A percentile compares a stretch with the other conserved stretches of the same genome.
Conservation (phyloP, 2,329 filamentous ascomycete species). For the Paracamarosporium sp. region DNA sequence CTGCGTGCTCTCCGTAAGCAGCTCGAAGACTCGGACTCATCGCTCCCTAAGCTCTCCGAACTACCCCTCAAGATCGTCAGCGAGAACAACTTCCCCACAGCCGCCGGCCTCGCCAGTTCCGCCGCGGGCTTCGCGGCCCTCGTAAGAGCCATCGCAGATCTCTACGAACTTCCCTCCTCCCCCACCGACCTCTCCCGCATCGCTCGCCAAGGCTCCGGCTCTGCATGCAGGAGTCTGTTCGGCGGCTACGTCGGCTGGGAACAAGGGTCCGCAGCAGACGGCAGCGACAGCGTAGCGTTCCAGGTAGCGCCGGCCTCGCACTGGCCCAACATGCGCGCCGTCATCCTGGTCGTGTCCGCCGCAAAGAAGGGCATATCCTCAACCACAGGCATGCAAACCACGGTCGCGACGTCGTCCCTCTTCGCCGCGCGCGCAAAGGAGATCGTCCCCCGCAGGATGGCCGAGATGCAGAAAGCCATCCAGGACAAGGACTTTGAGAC, state of each 20-base stretch:
- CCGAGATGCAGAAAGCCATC: slow-evolving; percentile 83
- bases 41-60: slow-evolving; percentile 80
- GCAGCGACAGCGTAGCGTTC: slow-evolving; percentile 85
- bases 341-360: slow-evolving; percentile 89
- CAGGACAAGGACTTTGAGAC: slow-evolving; percentile 77
- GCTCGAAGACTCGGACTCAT: slow-evolving; percentile 74
- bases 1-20: slow-evolving; percentile 78
- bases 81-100: slow-evolving; percentile 99
- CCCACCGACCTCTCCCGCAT: slow-evolving; percentile 86
- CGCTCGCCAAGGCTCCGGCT: slow-evolving; percentile 91
- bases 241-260: slow-evolving; percentile 97
- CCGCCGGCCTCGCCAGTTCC: slow-evolving; percentile 77
- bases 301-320: slow-evolving; percentile 87
- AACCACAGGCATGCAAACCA: slow-evolving; percentile 96
- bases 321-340: slow-evolving; percentile 93
- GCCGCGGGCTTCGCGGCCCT: slow-evolving; percentile 72
- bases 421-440: slow-evolving; percentile 77
- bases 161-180: slow-evolving; percentile 84
- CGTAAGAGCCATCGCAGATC: slow-evolving; percentile 85
- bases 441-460: slow-evolving; percentile 85
- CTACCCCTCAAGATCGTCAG: slow-evolving; percentile 86
- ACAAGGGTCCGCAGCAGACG: slow-evolving; percentile 76
- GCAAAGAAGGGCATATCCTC: slow-evolving; percentile 96
- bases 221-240: slow-evolving; percentile 90
- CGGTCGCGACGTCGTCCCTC: slow-evolving; percentile 87